Conservation (phyloP, 2,329 filamentous ascomycete species). For the Davidsoniella eucalypti region DNA sequence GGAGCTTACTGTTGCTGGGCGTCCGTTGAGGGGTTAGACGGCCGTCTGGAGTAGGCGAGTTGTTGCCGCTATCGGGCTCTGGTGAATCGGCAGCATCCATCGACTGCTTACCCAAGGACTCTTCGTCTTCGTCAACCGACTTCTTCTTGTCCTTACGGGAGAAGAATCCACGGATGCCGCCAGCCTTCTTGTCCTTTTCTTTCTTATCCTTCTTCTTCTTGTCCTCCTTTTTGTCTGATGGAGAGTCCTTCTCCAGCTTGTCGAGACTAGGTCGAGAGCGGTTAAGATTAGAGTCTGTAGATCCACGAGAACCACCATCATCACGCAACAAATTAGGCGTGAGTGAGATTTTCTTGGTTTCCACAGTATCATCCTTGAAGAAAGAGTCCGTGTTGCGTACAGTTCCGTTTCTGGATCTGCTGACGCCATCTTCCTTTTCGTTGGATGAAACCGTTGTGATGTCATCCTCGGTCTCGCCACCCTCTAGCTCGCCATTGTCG, state of each 20-base stretch:
- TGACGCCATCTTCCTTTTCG: slow-evolving; percentile 25
- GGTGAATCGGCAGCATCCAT: slow-evolving; percentile 12
- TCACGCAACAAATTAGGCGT: slow-evolving; percentile 86
- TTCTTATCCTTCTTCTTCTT: slow-evolving; percentile 58
- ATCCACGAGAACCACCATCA: slow-evolving; percentile 46
- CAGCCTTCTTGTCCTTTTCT: slow-evolving; percentile 50
- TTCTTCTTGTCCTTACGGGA: slow-evolving; percentile 46
- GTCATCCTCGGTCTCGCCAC: slow-evolving; percentile 1
- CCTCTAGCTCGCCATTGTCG: too few species aligned
- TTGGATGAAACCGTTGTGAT: neutral
- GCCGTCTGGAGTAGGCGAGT: slow-evolving; percentile 24
- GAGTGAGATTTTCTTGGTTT: slow-evolving; percentile 93
- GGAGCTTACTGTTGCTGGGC: slow-evolving; percentile 42
- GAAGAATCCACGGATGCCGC: slow-evolving; percentile 43
- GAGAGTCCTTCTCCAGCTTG: slow-evolving; percentile 38
- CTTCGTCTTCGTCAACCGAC: slow-evolving; percentile 39
- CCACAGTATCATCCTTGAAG: slow-evolving; percentile 88
- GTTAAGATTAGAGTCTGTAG: slow-evolving; percentile 28
- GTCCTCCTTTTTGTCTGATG: slow-evolving; percentile 51
- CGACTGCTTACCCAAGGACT: slow-evolving; percentile 26
- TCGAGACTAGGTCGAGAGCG: slow-evolving; percentile 56
- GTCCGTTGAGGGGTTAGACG: slow-evolving; percentile 32
- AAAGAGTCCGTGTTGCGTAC: slow-evolving; percentile 89
- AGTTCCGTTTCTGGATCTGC: slow-evolving; percentile 66
- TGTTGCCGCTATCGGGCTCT: slow-evolving; percentile 1